Conservation (phyloP, 129 eudicot genomes). For the Flaveria linearis region DNA sequence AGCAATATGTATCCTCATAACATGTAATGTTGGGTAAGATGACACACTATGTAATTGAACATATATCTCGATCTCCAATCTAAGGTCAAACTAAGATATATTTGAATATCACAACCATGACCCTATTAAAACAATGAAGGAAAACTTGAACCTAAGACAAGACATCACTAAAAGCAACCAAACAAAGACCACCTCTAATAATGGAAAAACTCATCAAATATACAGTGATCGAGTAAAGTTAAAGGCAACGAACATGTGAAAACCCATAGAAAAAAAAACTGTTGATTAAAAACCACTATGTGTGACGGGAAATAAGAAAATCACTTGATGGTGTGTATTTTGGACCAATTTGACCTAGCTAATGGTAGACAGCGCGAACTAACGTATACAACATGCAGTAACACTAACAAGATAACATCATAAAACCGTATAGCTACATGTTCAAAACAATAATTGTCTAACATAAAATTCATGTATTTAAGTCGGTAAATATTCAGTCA, state of each 20-base stretch:
- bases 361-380: not conserved
- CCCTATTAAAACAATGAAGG: not conserved
- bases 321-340: not conserved
- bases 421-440: not conserved
- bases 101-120: not conserved
- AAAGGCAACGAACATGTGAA: slow-evolving; percentile 2
- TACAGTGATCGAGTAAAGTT: slow-evolving; percentile 4
- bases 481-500: too few species aligned
- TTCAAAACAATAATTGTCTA: too few species aligned
- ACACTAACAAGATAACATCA: not conserved
- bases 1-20: too few species aligned
- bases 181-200: slow-evolving; percentile 7
- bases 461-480: too few species aligned
- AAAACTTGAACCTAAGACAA: not conserved
- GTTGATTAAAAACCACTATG: slow-evolving; percentile 11
- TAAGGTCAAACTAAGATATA: too few species aligned
- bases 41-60: too few species aligned
- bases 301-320: not conserved
- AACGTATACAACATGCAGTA: not conserved
- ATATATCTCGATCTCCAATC: too few species aligned
- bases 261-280: not conserved
- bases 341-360: not conserved
- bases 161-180: slow-evolving; percentile 11
- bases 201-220: not conserved
- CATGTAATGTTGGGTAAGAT: too few species aligned